phyloP scores from a whole-genome alignment of 2,329 filamentous ascomycete species.

The Elsinoe ampelina region DNA sequence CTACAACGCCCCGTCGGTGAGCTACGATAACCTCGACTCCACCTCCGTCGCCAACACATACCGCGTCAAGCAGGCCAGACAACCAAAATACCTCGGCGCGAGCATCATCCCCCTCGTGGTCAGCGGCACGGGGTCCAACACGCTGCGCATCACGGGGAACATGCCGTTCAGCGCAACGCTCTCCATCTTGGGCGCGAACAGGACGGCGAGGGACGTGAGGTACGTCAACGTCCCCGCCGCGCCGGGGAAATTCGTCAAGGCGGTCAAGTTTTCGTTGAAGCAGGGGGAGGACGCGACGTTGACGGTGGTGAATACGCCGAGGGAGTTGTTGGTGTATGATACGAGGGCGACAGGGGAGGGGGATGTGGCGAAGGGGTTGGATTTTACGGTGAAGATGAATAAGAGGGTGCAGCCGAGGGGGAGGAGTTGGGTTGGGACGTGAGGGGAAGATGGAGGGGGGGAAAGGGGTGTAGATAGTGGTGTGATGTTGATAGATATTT shows the following conservation, averaged over 20 bases:
- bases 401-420: not conserved
- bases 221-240: not conserved
- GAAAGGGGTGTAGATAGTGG: not conserved
- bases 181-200: constrained; percentile 28
- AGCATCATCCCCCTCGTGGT: constrained; percentile 38
- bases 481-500: too few species aligned
- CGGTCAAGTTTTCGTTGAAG: constrained; percentile 23
- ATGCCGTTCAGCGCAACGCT: constrained; percentile 37
- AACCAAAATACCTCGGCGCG: constrained; percentile 42
- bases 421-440: not conserved
- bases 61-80: constrained; percentile 35
- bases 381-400: constrained; percentile 1
- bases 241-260: not conserved
- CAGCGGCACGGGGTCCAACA: constrained; percentile 6
- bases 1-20: constrained; percentile 28
- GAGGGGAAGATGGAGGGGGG: not conserved
- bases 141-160: constrained; percentile 24
- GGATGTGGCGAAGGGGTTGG: constrained; percentile 3
- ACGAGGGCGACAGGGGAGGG: constrained; percentile 22
- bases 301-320: constrained; percentile 42
- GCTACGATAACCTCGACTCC: constrained; percentile 36
- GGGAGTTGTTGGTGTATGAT: constrained; percentile 36
- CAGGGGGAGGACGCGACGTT: constrained; percentile 37
- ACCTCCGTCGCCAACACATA: constrained; percentile 29
- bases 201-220: constrained; percentile 16